Evolutionary conservation across 2,329 filamentous ascomycete genomes (phyloP).

Genomic region (Penicillium digitatum): DNA sequence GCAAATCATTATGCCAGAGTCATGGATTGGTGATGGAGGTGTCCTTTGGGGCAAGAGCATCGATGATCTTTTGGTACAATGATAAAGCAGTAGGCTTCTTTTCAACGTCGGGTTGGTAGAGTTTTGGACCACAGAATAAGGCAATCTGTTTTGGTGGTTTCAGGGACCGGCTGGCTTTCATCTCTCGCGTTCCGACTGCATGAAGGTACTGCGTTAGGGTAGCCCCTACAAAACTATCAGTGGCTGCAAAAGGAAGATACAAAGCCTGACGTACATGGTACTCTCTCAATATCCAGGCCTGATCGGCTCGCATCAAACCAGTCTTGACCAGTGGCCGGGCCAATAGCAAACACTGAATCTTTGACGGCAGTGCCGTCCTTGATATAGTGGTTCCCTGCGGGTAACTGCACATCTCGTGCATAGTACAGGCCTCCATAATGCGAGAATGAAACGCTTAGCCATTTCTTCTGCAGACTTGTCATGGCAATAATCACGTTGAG

Average conservation of each 20-base stretch:
- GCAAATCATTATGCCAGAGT: slow-evolving; percentile 32
- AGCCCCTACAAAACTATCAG: slow-evolving; percentile 23
- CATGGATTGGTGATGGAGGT: slow-evolving; percentile 17
- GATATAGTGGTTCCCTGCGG: slow-evolving; percentile 19
- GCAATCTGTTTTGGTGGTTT: slow-evolving; percentile 25
- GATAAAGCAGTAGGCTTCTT: slow-evolving; percentile 26
- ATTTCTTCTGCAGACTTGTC: slow-evolving; percentile 26
- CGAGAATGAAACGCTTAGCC: slow-evolving; percentile 28
- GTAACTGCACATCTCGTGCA: slow-evolving; percentile 19
- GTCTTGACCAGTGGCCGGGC: slow-evolving; percentile 27
- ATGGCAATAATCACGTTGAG: slow-evolving; percentile 27
- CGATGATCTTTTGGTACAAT: slow-evolving; percentile 24
- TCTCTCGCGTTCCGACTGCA: slow-evolving; percentile 25
- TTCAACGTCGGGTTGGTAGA: slow-evolving; percentile 23
- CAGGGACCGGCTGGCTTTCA: slow-evolving; percentile 21
- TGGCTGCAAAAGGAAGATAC: slow-evolving; percentile 6
- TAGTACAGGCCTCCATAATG: slow-evolving; percentile 31
- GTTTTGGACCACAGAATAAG: slow-evolving; percentile 29
- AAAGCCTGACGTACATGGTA: slow-evolving; percentile 25
- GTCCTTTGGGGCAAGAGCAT: slow-evolving; percentile 25
- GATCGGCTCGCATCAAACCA: slow-evolving; percentile 27
- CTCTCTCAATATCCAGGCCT: slow-evolving; percentile 23
- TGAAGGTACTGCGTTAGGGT: slow-evolving; percentile 25
- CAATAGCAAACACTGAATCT: slow-evolving; percentile 25
- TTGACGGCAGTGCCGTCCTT: slow-evolving; percentile 21